Base-by-base conservation (phyloP, 306 rosid genomes). In the Castanea mollissima region DNA sequence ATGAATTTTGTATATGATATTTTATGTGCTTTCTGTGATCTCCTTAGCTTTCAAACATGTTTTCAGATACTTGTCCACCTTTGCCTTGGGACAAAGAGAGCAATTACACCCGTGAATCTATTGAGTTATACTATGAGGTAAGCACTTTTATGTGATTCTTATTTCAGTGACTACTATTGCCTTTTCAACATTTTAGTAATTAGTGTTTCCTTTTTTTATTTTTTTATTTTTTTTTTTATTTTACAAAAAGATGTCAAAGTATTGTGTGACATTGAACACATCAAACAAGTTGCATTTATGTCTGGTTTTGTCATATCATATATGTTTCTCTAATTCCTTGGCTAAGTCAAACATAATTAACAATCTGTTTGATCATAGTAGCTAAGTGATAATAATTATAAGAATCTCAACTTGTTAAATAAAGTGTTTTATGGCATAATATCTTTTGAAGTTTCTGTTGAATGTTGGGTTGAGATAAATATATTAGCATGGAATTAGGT, bases 91-190 rank as follows among this genome's bases (percentile, higher is more conserved):
- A 95, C 74, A 77, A 81, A 77, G 85, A 91, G 58, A 85, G 83
- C 80, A 93, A 91, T 73, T 95, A 95, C 80, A 89, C 78, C 56
- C 91, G 88, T 1, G 87, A 95, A 64, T 83, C 78, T 78, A 56
- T 93, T 77, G 99, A 95, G 82, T 56, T 95, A 60, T 93, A 89
- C 86, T 90, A 91, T 62, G 98, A 95, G 93, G 99, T 92, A 84
- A 84, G 79, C 60, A 75, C 57, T 73, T 52, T 5, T 74, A 4
- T n/a, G 25, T 56, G 6, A 23, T 54, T 62, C 35, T 77, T 4
- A 31, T 57, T 72, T 82, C 69, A 1, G 56, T 25, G 25, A 35
- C 52, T 34, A 8, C 13, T 19, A 5, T 68, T 68, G 6, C 72
- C 27, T 0, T 68, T 68, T 34, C 52, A 4, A 3, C 52, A 68